Evolutionary conservation across 106 monocot genomes (phyloP).

Genomic region (Chionographis japonica): DNA sequence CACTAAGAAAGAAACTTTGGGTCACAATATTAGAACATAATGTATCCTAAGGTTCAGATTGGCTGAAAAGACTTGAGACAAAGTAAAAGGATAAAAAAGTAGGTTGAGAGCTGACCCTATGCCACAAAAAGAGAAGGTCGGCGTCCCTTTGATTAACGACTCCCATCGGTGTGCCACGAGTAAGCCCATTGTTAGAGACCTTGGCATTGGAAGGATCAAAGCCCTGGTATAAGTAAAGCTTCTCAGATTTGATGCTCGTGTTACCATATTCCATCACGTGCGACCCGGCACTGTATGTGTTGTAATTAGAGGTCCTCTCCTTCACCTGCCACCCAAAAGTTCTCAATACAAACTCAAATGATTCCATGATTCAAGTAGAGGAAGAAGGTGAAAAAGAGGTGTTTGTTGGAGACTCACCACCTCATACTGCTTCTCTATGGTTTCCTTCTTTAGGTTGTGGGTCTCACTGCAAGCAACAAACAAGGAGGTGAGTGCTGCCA

Average conservation of each 20-base stretch:
- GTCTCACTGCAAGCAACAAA: constrained; percentile 36
- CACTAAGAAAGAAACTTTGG: too few relatives aligned
- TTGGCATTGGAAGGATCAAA: constrained; percentile 55
- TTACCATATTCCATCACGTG: constrained; percentile 78
- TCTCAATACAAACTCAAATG: not conserved
- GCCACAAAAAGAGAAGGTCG: constrained; percentile 84
- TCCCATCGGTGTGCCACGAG: not conserved
- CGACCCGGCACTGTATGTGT: constrained; percentile 34
- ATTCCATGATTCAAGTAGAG: too few relatives aligned
- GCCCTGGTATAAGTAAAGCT: constrained; percentile 58
- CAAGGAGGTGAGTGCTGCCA: not conserved
- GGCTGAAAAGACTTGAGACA: too few relatives aligned
- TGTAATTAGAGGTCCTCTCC: constrained; percentile 42
- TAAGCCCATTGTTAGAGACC: constrained; percentile 27
- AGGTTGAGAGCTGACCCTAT: constrained; percentile 34
- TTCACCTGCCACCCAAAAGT: constrained; percentile 33
- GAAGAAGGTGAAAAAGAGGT: constrained; percentile 1
- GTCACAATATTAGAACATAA: too few relatives aligned
- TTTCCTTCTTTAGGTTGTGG: constrained; percentile 78
- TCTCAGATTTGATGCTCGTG: constrained; percentile 46
- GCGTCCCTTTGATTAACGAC: constrained; percentile 73
- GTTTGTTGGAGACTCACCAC: constrained; percentile 18
- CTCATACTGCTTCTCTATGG: constrained; percentile 66
- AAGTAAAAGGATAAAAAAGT: too few relatives aligned
- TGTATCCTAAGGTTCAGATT: too few relatives aligned